Base-by-base conservation (phyloP, 805 yeast species). In the Wickerhamomyces canadensis region DNA sequence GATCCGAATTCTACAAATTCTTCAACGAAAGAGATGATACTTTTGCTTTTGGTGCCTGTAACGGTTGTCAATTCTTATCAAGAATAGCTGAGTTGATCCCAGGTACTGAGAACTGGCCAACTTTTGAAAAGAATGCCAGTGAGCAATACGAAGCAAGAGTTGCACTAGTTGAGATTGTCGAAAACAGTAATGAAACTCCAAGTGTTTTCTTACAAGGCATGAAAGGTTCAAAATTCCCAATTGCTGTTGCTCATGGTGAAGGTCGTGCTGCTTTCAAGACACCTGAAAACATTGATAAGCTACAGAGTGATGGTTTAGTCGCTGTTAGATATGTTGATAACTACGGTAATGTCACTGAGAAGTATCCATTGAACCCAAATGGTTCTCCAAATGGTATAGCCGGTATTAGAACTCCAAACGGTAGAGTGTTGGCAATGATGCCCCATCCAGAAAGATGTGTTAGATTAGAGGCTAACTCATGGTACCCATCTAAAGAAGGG, bases 161-260 rank as follows among this genome's bases (percentile, higher is more conserved):
- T 30, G 76, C 81, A 41, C 84, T 89, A 81, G 86, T 89, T 37
- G 95, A 91, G 61, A 68, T 89, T 34, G 70, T 70, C 28, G 80
- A 76, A 34, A 70, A 72, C 41, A 67, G 67, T 37, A 73, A 73
- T 39, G 64, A 63, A 18, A 47, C 51, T 9, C 63, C 66, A 36
- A 67, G 74, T 38, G 78, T 93, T 38, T 91, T 93, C 73, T 76
- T 89, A 51, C 74, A 82, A 40, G 86, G 84, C 37, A 88, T 93
- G 98, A 74, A 78, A 54, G 95, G 96, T n/a, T 86, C 97, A 7
- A 78, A 79, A 53, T 64, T 93, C 54, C 98, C 98, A 37, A 87
- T 93, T 64, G 96, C 94, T 16, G 98, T 93, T 49, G 98, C 98
- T 4, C 98, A 93, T 58, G 98, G 98, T 51, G 98, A 93, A 68